Conservation (phyloP, 768 basidiomycete species). For the Flagelloscypha sp. region DNA sequence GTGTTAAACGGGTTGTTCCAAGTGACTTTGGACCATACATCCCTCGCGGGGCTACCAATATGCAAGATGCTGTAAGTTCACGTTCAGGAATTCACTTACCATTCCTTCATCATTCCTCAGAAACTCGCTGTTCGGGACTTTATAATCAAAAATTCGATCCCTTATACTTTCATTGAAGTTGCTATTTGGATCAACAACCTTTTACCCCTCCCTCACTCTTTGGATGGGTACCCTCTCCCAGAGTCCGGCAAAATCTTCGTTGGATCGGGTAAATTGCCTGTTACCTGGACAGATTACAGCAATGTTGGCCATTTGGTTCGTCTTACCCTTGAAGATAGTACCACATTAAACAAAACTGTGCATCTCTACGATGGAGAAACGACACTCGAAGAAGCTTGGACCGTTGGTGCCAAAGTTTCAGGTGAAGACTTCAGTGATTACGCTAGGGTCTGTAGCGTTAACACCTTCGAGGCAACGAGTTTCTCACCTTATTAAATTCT, state of each 20-base stretch:
- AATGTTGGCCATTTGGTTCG: too few species aligned
- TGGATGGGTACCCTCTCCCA: too few species aligned
- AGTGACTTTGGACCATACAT: constrained; percentile 16
- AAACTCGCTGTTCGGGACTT: constrained; percentile 20
- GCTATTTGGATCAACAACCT: constrained; percentile 22
- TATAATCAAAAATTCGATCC: constrained; percentile 14
- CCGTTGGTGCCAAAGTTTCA: constrained; percentile 12
- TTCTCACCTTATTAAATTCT: too few species aligned
- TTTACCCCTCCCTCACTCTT: constrained; percentile 9
- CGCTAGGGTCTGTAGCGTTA: constrained; percentile 8
- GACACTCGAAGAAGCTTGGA: constrained; percentile 15
- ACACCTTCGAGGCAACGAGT: too few species aligned
- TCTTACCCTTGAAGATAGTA: constrained; percentile 21
- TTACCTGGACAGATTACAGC: too few species aligned
- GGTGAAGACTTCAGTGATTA: constrained; percentile 15
- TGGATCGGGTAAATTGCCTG: too few species aligned
- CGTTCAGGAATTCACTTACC: neutral
- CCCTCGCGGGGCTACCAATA: constrained; percentile 5
- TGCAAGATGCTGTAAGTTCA: constrained; percentile 8
- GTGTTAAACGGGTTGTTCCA: constrained; percentile 16
- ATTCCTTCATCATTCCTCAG: constrained; percentile 6
- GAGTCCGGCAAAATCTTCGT: too few species aligned
- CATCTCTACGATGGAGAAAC: constrained; percentile 19
- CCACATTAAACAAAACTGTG: constrained; percentile 23
- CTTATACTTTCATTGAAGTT: constrained; percentile 24